Base-by-base conservation (phyloP, 805 yeast genomes). In the Saccharomycopsis olivae region DNA sequence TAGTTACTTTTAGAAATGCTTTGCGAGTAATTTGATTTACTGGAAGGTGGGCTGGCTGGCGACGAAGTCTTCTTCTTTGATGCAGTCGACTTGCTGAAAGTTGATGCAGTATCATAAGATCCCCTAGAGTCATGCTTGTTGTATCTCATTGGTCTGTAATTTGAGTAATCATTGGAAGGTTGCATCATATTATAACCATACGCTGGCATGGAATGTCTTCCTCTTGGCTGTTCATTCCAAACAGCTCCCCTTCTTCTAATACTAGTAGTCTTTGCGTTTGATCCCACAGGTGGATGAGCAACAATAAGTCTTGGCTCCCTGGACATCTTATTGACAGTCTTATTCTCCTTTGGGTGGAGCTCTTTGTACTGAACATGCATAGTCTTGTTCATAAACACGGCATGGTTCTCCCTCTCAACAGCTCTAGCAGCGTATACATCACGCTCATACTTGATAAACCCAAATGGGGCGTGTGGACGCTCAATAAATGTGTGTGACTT, bases 301-400 rank as follows among this genome's bases (percentile, higher is more conserved):
- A 36, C 25, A 13, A 40, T 30, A 32, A 36, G 36, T 4, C 37
- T 14, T n/a, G 44, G 44, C 29, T 40, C 34, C 11, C 23, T 31
- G 6, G 44, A 35, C 19, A 25, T 25, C 21, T 32, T 40, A 17
- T 30, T 36, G 27, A 36, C 16, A 8, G 44, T 40, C 15, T 33
- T 40, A 28, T 53, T 59, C 53, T 55, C 37, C 31, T 57, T 55
- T 44, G 59, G 65, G 46, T 67, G 64, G 51, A 75, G 58, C 55
- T 82, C 92, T 42, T 83, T 71, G 54, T 79, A 83, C 57, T 84
- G 94, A 35, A 86, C 95, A 56, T 82, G 92, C 66, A 86, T 80
- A 6, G 89, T 79, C 55, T 71, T 78, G 43, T 73, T 75, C 51
- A 73, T 61, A 53, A 86, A 75, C 56, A 78, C 70, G 2, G 94